Conservation (phyloP, 495 filamentous ascomycete species). For the Penicillium turbatum region DNA sequence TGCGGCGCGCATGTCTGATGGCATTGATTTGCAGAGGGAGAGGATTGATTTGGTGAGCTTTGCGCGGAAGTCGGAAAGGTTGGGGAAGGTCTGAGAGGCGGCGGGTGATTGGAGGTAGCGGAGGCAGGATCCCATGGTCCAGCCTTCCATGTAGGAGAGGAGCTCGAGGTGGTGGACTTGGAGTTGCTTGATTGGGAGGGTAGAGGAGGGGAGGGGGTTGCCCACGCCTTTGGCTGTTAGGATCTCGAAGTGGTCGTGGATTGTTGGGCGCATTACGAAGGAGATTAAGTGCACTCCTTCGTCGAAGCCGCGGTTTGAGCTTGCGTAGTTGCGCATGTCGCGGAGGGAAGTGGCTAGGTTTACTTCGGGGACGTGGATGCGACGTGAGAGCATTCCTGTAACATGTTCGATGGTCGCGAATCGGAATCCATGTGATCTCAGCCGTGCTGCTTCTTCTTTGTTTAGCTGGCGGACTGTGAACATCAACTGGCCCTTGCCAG, state of each 20-base stretch:
- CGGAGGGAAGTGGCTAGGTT: constrained; percentile 52
- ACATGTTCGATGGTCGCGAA: constrained; percentile 71
- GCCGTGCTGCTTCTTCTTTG: constrained; percentile 51
- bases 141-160: constrained; percentile 53
- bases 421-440: constrained; percentile 70
- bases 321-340: constrained; percentile 58
- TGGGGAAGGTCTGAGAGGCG: constrained; percentile 27
- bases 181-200: constrained; percentile 54
- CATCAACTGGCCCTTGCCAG: constrained; percentile 69
- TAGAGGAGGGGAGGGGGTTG: constrained; percentile 64
- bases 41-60: constrained; percentile 39
- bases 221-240: constrained; percentile 60
- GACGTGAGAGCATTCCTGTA: constrained; percentile 58
- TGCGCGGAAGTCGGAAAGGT: constrained; percentile 37
- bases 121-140: constrained; percentile 49
- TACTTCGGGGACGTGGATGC: constrained; percentile 62
- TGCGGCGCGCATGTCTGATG: constrained; percentile 42
- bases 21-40: constrained; percentile 39
- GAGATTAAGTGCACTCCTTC: constrained; percentile 71
- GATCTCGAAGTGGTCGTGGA: constrained; percentile 68
- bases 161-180: constrained; percentile 55
- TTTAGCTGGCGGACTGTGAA: constrained; percentile 71
- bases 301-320: constrained; percentile 46
- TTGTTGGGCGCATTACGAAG: constrained; percentile 66
- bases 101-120: constrained; percentile 40